Conservation (phyloP, 2,329 filamentous ascomycete genomes). For the Fusarium bactridioides region DNA sequence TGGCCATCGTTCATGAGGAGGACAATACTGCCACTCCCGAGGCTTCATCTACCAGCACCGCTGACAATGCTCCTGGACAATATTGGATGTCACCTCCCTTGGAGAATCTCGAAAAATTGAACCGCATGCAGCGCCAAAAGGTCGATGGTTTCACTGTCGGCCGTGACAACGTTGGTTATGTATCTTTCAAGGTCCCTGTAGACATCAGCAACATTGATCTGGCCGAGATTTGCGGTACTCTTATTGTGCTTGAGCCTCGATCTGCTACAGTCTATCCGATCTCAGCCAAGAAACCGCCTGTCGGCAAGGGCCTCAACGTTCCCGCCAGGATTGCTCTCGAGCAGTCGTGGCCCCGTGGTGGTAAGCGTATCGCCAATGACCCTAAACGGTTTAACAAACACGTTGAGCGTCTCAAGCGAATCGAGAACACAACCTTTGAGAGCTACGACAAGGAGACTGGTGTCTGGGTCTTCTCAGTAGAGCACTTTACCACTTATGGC, state of each 20-base stretch:
- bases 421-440: slow-evolving; percentile 82
- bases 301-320: slow-evolving; percentile 90
- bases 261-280: slow-evolving; percentile 89
- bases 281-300: slow-evolving; percentile 77
- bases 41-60: slow-evolving; percentile 29
- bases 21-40: slow-evolving; percentile 49
- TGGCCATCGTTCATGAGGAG: slow-evolving; percentile 82
- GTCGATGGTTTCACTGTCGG: slow-evolving; percentile 82
- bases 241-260: slow-evolving; percentile 79
- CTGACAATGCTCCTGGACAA: slow-evolving; percentile 67
- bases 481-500: slow-evolving; percentile 96
- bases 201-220: slow-evolving; percentile 83
- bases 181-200: slow-evolving; percentile 82
- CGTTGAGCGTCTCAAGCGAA: slow-evolving; percentile 79
- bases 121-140: slow-evolving; percentile 77
- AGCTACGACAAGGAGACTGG: slow-evolving; percentile 81
- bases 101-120: slow-evolving; percentile 80
- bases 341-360: slow-evolving; percentile 86
- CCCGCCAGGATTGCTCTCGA: slow-evolving; percentile 87
- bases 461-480: slow-evolving; percentile 90
- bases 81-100: slow-evolving; percentile 88
- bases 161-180: slow-evolving; percentile 79
- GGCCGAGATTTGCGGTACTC: slow-evolving; percentile 78
- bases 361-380: slow-evolving; percentile 59
- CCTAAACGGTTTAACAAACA: slow-evolving; percentile 81